Base-by-base conservation (phyloP, 345 rosid species). In the Eucalyptus cloeziana region DNA sequence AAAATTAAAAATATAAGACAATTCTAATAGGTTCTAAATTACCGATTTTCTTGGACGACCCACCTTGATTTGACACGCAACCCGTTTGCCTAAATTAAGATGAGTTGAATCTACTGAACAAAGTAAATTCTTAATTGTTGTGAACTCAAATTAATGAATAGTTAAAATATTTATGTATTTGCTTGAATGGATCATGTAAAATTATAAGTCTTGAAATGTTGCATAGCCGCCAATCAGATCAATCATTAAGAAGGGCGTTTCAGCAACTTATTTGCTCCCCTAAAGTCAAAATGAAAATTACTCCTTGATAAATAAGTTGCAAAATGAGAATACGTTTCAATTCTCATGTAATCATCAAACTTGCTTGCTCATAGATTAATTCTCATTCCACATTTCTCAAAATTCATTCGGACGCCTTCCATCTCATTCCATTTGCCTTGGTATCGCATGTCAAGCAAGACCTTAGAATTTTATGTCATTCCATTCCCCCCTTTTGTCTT, bases 401-500 rank as follows among this genome's bases (percentile, higher is more conserved):
- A 62, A 62, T 13, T 30, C 33, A 62, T 30, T 62, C 1, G 1
- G 8, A 62, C 8, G 0, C 19, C 2, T 30, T 62, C 5, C 71
- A 13, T 30, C 33, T 62, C 71, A 13, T 30, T 30, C 5, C 5
- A 0, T 7, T 62, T 30, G 17, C 71, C 3, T 62, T 0, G 1
- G 5, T 7, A n/a, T 30, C 3, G 2, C 9, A 62, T 62, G 8
- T 0, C 71, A 62, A 62, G n/a, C 1, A 7, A 0, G 17, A 62
- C 9, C 69, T 62, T 30, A 62, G 33, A 62, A 0, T 62, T 62
- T 62, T 27, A 62, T 52, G 58, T 2, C 31, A 62, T 62, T 7
- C 33, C 16, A 62, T 62, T 8, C 4, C 8, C 8, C 8, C 3
- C 0, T 58, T 30, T 13, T 13, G 17, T 62, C 17, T 62, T 2